Evolutionary conservation across 2,329 filamentous ascomycete genomes (phyloP).

Genomic region (Stagonosporopsis vannaccii): DNA sequence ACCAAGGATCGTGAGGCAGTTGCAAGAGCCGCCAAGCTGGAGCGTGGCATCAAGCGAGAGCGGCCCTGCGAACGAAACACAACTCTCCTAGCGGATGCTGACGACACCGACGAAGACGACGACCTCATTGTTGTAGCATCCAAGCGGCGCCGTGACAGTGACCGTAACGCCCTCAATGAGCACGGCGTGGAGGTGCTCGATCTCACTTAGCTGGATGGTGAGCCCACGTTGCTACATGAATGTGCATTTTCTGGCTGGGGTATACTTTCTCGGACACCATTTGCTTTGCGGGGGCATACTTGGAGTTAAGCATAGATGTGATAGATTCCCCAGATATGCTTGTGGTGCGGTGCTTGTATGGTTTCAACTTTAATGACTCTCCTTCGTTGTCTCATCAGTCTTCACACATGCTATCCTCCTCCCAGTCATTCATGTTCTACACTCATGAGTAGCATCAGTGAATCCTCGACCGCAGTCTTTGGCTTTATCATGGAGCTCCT

Average conservation of each 20-base stretch:
- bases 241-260: not conserved
- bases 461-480: no score
- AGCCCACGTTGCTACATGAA: no score
- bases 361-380: no score
- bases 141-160: conserved; percentile 13
- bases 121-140: conserved; percentile 19
- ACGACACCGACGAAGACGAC: conserved; percentile 4
- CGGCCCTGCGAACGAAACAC: conserved; percentile 12
- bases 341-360: no score
- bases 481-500: no score
- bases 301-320: no score
- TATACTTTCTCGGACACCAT: not conserved
- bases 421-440: no score
- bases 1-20: conserved; percentile 3
- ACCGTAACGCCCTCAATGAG: conserved; percentile 11
- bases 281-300: no score
- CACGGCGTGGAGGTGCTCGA: conserved; percentile 28
- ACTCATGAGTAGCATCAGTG: no score
- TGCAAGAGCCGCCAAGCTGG: conserved; percentile 10
- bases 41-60: conserved; percentile 21
- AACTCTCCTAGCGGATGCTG: not conserved
- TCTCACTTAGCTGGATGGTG: conserved; percentile 25
- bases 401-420: no score
- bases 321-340: no score
- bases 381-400: no score